Percentiles rank a stretch among this genome's conserved stretches.
Conservation (phyloP, 2,329 filamentous ascomycete species). For the Phyllosticta citribraziliensis region DNA sequence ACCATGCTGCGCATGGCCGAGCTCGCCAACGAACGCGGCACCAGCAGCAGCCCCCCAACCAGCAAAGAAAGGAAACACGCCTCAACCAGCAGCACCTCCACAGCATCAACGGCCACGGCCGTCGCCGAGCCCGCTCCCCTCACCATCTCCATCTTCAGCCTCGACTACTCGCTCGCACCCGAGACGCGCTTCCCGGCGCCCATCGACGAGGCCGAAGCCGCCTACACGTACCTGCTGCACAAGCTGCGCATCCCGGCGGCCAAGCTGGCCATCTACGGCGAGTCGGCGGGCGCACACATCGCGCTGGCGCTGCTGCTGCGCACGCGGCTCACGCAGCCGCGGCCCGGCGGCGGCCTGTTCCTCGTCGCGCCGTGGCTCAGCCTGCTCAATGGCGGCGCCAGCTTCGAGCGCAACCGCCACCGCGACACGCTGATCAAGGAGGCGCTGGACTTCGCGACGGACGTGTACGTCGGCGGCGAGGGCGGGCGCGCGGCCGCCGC, state of each 20-base stretch:
- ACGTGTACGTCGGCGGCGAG: not conserved
- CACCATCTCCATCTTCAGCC: not conserved
- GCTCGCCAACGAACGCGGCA: not conserved
- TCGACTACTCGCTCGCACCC: not conserved
- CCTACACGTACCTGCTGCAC: not conserved
- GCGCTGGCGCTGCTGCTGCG: not conserved
- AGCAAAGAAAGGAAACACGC: not conserved
- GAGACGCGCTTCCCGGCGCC: not conserved
- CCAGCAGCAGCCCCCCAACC: not conserved
- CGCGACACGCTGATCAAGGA: not conserved
- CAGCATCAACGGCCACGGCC: not conserved
- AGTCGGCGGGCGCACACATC: not conserved
- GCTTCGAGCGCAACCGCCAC: not conserved
- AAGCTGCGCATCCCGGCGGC: not conserved
- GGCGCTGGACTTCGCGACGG: not conserved
- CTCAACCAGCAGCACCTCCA: not conserved
- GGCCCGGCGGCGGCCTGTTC: not conserved
- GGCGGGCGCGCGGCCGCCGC: no score
- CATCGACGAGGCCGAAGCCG: not conserved
- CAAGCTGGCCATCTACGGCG: not conserved
- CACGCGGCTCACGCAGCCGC: not conserved
- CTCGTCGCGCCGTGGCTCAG: not conserved
- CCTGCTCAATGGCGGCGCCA: not conserved
- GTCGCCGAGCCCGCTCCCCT: not conserved
- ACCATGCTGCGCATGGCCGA: not conserved